Evolutionary conservation across 345 rosid species (phyloP).

Genomic region (Geranium rotundifolium): DNA sequence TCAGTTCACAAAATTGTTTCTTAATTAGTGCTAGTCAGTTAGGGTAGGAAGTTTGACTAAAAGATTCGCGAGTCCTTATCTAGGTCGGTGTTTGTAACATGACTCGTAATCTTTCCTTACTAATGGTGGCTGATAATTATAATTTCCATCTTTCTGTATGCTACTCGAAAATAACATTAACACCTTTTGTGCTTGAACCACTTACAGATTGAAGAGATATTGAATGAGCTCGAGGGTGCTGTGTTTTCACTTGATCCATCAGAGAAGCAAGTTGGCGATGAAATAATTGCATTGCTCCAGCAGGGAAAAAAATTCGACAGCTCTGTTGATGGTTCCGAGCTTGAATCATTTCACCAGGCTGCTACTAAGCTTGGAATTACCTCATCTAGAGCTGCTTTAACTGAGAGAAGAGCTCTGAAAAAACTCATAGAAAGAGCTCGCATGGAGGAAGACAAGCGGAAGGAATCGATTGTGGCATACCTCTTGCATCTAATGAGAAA

Average conservation of each 20-base stretch:
- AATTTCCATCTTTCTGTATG: too few relatives aligned
- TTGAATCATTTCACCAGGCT: constrained; percentile 79
- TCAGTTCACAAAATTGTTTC: too few relatives aligned
- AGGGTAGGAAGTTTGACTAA: too few relatives aligned
- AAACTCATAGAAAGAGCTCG: constrained; percentile 91
- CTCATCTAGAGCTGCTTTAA: constrained; percentile 81
- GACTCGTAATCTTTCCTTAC: too few relatives aligned
- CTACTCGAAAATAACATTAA: too few relatives aligned
- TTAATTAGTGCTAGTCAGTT: too few relatives aligned
- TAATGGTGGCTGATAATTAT: too few relatives aligned
- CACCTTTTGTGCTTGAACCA: too few relatives aligned
- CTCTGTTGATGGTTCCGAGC: constrained; percentile 55
- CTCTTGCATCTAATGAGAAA: constrained; percentile 89
- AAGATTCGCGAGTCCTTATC: too few relatives aligned
- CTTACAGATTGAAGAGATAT: constrained; percentile 72
- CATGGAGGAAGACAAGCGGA: constrained; percentile 88
- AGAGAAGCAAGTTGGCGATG: constrained; percentile 96
- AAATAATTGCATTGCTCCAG: constrained; percentile 69
- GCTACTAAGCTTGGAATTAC: constrained; percentile 68
- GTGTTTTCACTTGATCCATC: constrained; percentile 53
- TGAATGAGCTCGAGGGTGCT: constrained; percentile 53
- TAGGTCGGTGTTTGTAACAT: too few relatives aligned
- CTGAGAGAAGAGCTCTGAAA: constrained; percentile 87
- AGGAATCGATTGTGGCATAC: constrained; percentile 90
- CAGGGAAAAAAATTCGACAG: constrained; percentile 73